Percentiles rank a stretch among this genome's conserved stretches.
Conservation (phyloP, 78 protist species). For the Pigoraptor vietnamica region DNA sequence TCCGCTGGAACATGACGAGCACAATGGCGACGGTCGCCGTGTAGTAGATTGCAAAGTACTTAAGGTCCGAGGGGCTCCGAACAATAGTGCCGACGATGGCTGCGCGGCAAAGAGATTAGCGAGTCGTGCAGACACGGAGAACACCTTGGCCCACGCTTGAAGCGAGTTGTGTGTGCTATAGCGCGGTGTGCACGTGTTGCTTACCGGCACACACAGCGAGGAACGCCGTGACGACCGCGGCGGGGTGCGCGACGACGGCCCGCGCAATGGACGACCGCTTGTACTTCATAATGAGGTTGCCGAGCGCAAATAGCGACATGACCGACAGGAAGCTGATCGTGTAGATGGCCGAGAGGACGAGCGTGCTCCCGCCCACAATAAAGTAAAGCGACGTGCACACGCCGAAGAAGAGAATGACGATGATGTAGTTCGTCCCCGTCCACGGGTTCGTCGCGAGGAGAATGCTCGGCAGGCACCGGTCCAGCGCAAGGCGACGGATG, state of each 20-base stretch:
- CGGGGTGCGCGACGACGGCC: neutral
- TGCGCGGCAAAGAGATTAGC: too few species aligned
- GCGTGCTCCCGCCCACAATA: conserved; percentile 34
- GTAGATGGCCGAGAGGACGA: conserved; percentile 54
- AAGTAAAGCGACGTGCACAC: conserved; percentile 56
- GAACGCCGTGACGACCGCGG: neutral
- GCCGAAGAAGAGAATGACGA: conserved; percentile 56
- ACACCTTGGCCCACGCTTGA: too few species aligned
- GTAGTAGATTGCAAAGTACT: conserved; percentile 54
- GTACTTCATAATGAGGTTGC: conserved; percentile 74
- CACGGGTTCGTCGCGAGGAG: conserved; percentile 42
- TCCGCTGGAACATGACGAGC: conserved; percentile 34
- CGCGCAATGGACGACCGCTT: conserved; percentile 23
- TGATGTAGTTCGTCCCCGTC: conserved; percentile 62
- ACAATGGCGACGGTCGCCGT: conserved; percentile 38
- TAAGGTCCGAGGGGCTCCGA: conserved; percentile 6
- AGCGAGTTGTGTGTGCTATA: too few species aligned
- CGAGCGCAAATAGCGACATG: conserved; percentile 67
- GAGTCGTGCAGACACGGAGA: too few species aligned
- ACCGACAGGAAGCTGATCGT: conserved; percentile 76
- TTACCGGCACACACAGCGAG: neutral
- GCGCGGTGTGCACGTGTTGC: too few species aligned
- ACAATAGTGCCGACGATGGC: conserved; percentile 9
- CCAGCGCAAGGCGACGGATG: conserved; percentile 67
- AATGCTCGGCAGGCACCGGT: conserved; percentile 69